Evolutionary conservation across 2,329 filamentous ascomycete genomes (phyloP).

Genomic region (Monilinia fructigena): DNA sequence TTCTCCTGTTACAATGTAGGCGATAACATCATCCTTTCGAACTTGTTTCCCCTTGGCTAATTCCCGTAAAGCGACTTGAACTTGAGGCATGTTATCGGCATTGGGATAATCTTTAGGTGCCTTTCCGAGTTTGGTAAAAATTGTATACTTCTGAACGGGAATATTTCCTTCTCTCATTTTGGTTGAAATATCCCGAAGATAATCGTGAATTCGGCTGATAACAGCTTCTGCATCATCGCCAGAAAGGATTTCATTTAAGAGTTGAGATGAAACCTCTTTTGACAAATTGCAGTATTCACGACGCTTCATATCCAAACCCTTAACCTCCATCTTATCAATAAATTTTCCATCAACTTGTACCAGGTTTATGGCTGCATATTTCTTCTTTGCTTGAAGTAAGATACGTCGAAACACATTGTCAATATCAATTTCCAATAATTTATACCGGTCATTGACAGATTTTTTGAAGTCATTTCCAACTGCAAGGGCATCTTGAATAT

Average conservation of each 20-base stretch:
- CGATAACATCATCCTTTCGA: constrained; percentile 92
- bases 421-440: constrained; percentile 92
- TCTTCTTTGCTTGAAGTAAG: constrained; percentile 95
- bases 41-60: constrained; percentile 82
- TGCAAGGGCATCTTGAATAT: constrained; percentile 82
- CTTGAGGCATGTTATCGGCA: constrained; percentile 91
- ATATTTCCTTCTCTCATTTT: constrained; percentile 83
- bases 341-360: constrained; percentile 86
- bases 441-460: constrained; percentile 91
- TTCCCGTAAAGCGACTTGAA: constrained; percentile 89
- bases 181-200: constrained; percentile 76
- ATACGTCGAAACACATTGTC: constrained; percentile 96
- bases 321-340: constrained; percentile 93
- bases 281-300: constrained; percentile 95
- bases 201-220: constrained; percentile 87
- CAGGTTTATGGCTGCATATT: constrained; percentile 96
- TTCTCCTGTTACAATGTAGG: constrained; percentile 87
- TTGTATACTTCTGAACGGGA: constrained; percentile 85
- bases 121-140: constrained; percentile 97
- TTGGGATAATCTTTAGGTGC: constrained; percentile 92
- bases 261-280: constrained; percentile 86
- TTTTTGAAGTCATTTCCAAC: constrained; percentile 94
- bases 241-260: constrained; percentile 92
- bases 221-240: constrained; percentile 89
- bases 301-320: constrained; percentile 96